These are phyloP conservation scores for Elongisporangium undulatum DNA, from an alignment of 352 stramenopile species.

Conservation along the genomic window DNA sequence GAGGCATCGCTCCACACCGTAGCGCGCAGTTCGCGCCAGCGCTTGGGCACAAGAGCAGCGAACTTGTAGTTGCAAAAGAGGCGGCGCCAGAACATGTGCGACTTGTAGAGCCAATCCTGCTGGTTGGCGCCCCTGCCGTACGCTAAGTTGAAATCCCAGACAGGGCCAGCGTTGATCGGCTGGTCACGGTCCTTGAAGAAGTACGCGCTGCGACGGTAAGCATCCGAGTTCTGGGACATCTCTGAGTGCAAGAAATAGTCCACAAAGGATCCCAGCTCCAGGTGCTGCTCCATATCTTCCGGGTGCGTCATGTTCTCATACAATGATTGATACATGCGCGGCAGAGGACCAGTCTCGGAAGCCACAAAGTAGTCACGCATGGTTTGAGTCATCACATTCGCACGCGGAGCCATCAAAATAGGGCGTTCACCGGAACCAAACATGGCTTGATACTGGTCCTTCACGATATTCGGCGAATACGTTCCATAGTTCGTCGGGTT, in stretches of 20 bases:
- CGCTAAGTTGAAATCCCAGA: conserved; percentile 72
- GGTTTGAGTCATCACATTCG: conserved; percentile 37
- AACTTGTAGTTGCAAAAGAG: conserved; percentile 73
- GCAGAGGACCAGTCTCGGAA: conserved; percentile 37
- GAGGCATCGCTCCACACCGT: conserved; percentile 48
- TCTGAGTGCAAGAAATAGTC: conserved; percentile 74
- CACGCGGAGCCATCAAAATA: conserved; percentile 36
- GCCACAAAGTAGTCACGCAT: conserved; percentile 67
- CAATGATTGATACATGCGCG: conserved; percentile 51
- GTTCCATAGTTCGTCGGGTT: conserved; percentile 44
- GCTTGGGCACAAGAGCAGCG: conserved; percentile 44
- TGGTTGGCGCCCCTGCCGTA: conserved; percentile 35
- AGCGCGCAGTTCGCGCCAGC: conserved; percentile 40
- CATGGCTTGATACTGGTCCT: conserved; percentile 47
- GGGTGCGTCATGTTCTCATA: conserved; percentile 62
- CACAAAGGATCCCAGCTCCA: conserved; percentile 65
- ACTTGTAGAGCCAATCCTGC: conserved; percentile 52
- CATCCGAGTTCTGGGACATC: conserved; percentile 53
- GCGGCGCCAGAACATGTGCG: conserved; percentile 54
- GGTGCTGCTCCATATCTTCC: conserved; percentile 35
- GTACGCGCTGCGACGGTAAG: conserved; percentile 55
- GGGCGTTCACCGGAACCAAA: conserved; percentile 54
- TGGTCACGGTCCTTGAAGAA: conserved; percentile 69
- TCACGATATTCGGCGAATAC: conserved; percentile 56
- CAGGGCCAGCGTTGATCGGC: conserved; percentile 59